Percentiles rank a stretch among this genome's conserved stretches.
phyloP scores from a whole-genome alignment of 768 basidiomycete species.

The Tricholoma matsutake region DNA sequence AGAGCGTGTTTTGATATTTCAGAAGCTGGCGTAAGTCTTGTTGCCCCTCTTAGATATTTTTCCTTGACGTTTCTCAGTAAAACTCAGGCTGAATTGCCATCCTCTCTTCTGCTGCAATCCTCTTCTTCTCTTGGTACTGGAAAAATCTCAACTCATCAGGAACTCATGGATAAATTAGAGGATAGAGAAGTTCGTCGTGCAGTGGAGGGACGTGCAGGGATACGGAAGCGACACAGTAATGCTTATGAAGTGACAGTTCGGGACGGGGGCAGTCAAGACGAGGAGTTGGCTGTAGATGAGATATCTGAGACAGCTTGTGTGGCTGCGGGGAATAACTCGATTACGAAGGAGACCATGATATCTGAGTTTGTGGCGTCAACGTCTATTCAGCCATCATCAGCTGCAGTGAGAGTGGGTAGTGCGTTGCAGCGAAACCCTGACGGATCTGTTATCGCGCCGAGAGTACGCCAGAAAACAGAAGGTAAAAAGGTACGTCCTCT shows the following conservation, averaged over 20 bases:
- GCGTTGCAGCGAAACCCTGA: conserved; percentile 66
- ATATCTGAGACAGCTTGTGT: not conserved
- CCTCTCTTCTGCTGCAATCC: conserved; percentile 62
- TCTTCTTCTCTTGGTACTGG: conserved; percentile 85
- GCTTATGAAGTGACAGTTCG: conserved; percentile 36
- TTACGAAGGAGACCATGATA: not conserved
- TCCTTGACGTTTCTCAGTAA: conserved; percentile 47
- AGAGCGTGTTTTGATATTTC: conserved; percentile 70
- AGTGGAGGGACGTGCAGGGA: conserved; percentile 45
- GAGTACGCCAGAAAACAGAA: conserved; percentile 42
- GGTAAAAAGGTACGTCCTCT: conserved; percentile 41
- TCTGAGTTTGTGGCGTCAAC: not conserved
- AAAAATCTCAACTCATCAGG: conserved; percentile 55
- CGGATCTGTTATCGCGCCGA: conserved; percentile 54
- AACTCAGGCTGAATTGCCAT: conserved; percentile 66
- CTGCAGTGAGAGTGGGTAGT: conserved; percentile 46
- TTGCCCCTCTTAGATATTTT: conserved; percentile 2
- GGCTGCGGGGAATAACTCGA: conserved; percentile 5
- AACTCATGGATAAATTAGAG: conserved; percentile 55
- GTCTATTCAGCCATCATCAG: conserved; percentile 10
- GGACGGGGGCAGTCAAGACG: conserved; percentile 26
- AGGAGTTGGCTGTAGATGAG: conserved; percentile 15
- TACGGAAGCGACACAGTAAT: conserved; percentile 46
- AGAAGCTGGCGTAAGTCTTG: conserved; percentile 72
- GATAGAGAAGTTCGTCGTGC: conserved; percentile 55